Percentiles rank a stretch among this genome's conserved stretches.
Evolutionary conservation across 1,139 yeast genomes (phyloP).

Genomic region (Fermentozyma sake): DNA sequence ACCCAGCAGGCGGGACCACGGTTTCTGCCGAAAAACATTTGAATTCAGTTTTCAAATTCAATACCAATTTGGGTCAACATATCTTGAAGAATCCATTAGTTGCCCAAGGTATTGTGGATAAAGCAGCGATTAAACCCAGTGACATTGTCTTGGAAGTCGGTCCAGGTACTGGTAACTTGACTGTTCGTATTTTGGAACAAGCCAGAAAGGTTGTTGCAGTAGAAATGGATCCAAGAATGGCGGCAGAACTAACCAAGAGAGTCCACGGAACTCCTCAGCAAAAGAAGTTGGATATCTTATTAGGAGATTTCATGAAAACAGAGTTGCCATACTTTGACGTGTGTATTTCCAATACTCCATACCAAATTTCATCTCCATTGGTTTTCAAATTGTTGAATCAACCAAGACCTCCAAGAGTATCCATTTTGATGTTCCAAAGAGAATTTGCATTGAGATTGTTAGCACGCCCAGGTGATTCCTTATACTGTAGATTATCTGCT

Average conservation of each 20-base stretch:
- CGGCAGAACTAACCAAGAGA: slow-evolving; percentile 95
- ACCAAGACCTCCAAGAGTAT: slow-evolving; percentile 92
- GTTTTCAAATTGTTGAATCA: slow-evolving; percentile 88
- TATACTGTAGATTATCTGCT: slow-evolving; percentile 90
- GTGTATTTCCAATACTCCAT: slow-evolving; percentile 95
- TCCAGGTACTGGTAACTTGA: slow-evolving; percentile 98
- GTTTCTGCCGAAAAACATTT: slow-evolving; percentile 67
- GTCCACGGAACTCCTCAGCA: slow-evolving; percentile 95
- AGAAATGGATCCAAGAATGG: slow-evolving; percentile 99
- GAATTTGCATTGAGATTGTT: slow-evolving; percentile 90
- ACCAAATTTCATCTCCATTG: slow-evolving; percentile 93
- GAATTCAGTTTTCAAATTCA: slow-evolving; percentile 89
- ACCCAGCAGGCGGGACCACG: slow-evolving; percentile 40
- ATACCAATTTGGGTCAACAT: slow-evolving; percentile 96
- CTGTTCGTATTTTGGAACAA: slow-evolving; percentile 86
- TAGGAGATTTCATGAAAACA: slow-evolving; percentile 95
- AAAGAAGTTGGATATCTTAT: slow-evolving; percentile 81
- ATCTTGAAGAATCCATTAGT: slow-evolving; percentile 92
- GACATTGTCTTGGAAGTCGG: slow-evolving; percentile 95
- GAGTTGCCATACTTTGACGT: slow-evolving; percentile 94
- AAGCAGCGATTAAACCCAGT: slow-evolving; percentile 87
- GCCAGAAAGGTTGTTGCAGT: slow-evolving; percentile 91
- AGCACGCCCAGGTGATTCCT: slow-evolving; percentile 92
- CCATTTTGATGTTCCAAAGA: slow-evolving; percentile 95
- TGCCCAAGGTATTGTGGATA: slow-evolving; percentile 97